Evolutionary conservation across 2,329 filamentous ascomycete genomes (phyloP).

Genomic region (Rhinocladiella mackenziei): DNA sequence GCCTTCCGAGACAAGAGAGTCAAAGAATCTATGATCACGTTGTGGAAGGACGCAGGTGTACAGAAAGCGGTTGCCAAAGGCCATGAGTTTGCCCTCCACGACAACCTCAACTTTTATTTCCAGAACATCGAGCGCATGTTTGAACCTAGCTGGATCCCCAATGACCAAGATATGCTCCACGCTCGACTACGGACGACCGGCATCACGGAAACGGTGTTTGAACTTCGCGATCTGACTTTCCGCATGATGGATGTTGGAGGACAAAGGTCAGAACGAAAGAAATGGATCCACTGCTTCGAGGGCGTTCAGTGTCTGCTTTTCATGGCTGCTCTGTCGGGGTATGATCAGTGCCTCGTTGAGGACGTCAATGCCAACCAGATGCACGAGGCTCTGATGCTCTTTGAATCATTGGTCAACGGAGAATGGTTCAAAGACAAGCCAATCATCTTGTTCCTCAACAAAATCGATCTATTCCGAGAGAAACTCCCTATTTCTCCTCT

Average conservation of each 20-base stretch:
- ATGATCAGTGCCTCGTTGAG: conserved; percentile 93
- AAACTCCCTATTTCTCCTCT: conserved; percentile 70
- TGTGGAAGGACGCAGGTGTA: conserved; percentile 82
- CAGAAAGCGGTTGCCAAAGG: conserved; percentile 85
- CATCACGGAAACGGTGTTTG: conserved; percentile 92
- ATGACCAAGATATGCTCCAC: conserved; percentile 89
- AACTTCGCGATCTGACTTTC: conserved; percentile 86
- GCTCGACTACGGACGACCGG: conserved; percentile 88
- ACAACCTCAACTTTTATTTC: conserved; percentile 92
- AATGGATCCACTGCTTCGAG: conserved; percentile 97
- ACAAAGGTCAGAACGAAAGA: conserved; percentile 88
- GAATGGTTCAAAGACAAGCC: conserved; percentile 81
- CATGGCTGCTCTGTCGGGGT: conserved; percentile 90
- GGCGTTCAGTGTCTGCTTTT: conserved; percentile 90
- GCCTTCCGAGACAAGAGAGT: conserved; percentile 61
- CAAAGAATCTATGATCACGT: conserved; percentile 70
- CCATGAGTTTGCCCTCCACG: conserved; percentile 93
- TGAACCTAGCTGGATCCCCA: conserved; percentile 74
- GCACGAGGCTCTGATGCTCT: conserved; percentile 83
- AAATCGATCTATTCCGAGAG: conserved; percentile 79
- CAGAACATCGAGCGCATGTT: conserved; percentile 71
- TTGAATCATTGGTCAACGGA: conserved; percentile 79
- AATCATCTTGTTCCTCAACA: conserved; percentile 81
- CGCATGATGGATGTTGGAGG: conserved; percentile 96
- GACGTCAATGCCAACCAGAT: conserved; percentile 95